A percentile compares a stretch with the other conserved stretches of the same genome.
Conservation (phyloP, 768 basidiomycete species). For the Glaciozyma martinii region DNA sequence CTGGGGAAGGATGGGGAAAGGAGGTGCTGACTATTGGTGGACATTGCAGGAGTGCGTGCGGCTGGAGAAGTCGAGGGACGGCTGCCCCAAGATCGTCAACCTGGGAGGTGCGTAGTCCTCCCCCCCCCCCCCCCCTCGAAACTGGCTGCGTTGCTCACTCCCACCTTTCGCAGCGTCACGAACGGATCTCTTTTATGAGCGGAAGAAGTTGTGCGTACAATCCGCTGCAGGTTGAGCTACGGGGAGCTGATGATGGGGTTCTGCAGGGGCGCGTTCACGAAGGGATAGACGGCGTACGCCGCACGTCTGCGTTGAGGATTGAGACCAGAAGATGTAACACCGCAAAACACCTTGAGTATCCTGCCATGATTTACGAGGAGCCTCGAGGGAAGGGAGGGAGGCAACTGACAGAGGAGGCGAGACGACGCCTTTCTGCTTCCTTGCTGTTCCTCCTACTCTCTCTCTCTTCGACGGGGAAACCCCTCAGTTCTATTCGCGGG, state of each 20-base stretch:
- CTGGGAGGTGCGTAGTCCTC: conserved; percentile 83
- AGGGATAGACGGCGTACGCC: background rate
- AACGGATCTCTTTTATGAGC: conserved; percentile 86
- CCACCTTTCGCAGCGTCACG: conserved; percentile 39
- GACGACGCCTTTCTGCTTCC: too few species aligned
- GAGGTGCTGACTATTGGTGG: background rate
- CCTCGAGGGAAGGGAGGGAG: too few species aligned
- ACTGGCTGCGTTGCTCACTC: background rate
- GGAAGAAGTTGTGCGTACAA: conserved; percentile 35
- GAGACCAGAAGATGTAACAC: too few species aligned
- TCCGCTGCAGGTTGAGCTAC: too few species aligned
- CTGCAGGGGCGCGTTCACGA: background rate
- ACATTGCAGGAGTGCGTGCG: conserved; percentile 41
- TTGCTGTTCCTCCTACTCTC: too few species aligned
- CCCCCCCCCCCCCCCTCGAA: background rate
- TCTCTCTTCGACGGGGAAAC: too few species aligned
- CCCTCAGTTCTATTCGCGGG: too few species aligned
- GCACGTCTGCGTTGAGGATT: too few species aligned
- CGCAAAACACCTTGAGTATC: too few species aligned
- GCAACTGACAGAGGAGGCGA: too few species aligned
- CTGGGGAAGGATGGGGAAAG: background rate
- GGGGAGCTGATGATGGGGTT: background rate
- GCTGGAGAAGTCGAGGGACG: conserved; percentile 93
- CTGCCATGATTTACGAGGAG: too few species aligned
- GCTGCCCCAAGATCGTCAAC: conserved; percentile 96